Evolutionary conservation across 106 monocot genomes (phyloP), one percentile per base, ranked within the genome.

Genomic region (Dioscorea dumetorum): DNA sequence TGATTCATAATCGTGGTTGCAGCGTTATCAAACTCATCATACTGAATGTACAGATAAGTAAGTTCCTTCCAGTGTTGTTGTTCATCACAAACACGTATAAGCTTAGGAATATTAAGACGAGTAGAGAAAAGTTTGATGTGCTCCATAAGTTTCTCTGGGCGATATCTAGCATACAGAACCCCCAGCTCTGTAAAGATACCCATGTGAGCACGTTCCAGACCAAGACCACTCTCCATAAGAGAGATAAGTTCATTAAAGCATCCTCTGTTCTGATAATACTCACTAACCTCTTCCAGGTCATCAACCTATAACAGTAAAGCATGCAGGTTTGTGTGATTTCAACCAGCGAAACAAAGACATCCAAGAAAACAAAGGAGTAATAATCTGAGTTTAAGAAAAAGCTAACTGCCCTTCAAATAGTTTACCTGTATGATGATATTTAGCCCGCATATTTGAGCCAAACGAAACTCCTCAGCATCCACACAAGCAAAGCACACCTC

Each of bases 201-300:
- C 95, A 95, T 95, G 64, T 95, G 95, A 22, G 95, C 95, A 32
- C 95, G 82, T 69, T 95, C 95, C 71, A 95, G 70, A 21, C 95
- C 95, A 24, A 95, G 95, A 49, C 95, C 95, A 70, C 95, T 95
- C 77, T 95, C 95, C 95, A 95, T 95, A n/a, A 95, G 91, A 71
- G 88, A 85, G 54, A 95, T 95, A 13, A 95, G 74, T 70, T 95
- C 95, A 75, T 88, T 86, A 66, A 95, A 95, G 73, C 95, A 95
- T 67, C 95, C 95, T 80, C 95, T 91, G 76, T 95, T 95, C 81
- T 95, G 95, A 68, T 95, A 95, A 67, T 88, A 95, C 48, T 91
- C 83, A 61, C 95, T 95, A 52, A 95, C 95, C 65, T 95, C 95
- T 79, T 95, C 95, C 83, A 95, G 78, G 72, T 95, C 95, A 79